Evolutionary conservation across 139 green algal genomes (phyloP), one percentile per base, ranked within the genome.

Genomic region (Choricystis sp.): DNA sequence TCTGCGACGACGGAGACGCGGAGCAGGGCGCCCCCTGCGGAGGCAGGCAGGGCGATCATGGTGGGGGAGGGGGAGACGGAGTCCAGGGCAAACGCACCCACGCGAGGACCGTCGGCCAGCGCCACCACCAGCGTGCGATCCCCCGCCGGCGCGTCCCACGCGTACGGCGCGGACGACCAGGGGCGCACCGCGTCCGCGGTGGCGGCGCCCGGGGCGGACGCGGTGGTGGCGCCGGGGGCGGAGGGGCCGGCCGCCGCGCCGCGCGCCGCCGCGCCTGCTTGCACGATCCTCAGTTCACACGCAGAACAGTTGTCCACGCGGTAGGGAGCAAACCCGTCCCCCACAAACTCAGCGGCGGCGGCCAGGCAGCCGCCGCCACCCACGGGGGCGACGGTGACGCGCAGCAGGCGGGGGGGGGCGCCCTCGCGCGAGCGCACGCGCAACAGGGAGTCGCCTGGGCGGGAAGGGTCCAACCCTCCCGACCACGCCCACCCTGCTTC

Each of bases 261-360:
- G 29, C 29, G 9, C 60, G 4, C 21, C 27, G 19, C 59, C 27
- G 22, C 27, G 26, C 16, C 26, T 29, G 16, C 62, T 31, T 91
- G 84, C 31, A 77, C 76, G 19, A 82, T 70, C 28, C 87, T 76
- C 30, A 95, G 72, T 29, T 64, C 77, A 63, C 85, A 74, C 21
- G 66, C 61, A 1, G 85, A 84, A 78, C 78, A 91, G 72, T 95
- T 95, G 66, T 95, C 87, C 22, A 95, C 72, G n/a, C 87, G 73
- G 60, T 85, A 86, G 0, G 81, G 81, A 19, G 77, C 73, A 72
- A 89, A 83, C 49, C 79, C 79, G 0, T 75, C 69, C 22, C 72
- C 64, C 62, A 89, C 74, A 40, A 82, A 67, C 49, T 56, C 75
- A 4, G 90, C 64, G 3, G 67, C 70, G 4, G 77, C 56, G 26